phyloP scores from a whole-genome alignment of 192 early-diverging fungal genomes.

The Bifiguratus adelaidae region DNA sequence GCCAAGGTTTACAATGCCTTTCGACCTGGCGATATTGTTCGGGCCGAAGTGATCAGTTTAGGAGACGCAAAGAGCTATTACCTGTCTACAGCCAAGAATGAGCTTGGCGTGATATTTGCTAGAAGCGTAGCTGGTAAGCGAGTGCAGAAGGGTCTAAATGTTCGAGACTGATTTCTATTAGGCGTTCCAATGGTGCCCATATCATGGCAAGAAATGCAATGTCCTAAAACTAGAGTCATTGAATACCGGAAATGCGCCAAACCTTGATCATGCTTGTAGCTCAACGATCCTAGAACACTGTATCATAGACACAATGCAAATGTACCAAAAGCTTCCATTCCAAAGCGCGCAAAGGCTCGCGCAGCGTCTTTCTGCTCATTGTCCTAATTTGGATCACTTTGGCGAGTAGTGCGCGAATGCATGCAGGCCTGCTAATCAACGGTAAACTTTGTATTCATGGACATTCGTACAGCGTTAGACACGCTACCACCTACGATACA shows the following conservation, averaged over 20 bases:
- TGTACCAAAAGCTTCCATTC: too few species aligned
- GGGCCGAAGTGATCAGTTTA: slow-evolving; percentile 78
- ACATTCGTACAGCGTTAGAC: too few species aligned
- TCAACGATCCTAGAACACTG: too few species aligned
- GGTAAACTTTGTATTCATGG: too few species aligned
- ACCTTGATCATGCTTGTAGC: too few species aligned
- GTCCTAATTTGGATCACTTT: too few species aligned
- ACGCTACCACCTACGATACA: too few species aligned
- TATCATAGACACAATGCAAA: too few species aligned
- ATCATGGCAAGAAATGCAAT: slow-evolving; percentile 98
- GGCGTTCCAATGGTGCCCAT: slow-evolving; percentile 80
- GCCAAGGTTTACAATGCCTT: slow-evolving; percentile 87
- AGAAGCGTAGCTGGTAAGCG: slow-evolving; percentile 67
- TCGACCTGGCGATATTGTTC: slow-evolving; percentile 89
- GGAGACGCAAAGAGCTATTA: slow-evolving; percentile 89
- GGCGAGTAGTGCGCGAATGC: too few species aligned
- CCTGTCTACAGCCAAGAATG: slow-evolving; percentile 86
- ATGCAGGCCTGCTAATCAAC: too few species aligned
- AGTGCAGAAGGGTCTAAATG: not conserved
- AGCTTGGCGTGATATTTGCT: slow-evolving; percentile 90
- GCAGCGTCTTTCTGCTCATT: too few species aligned
- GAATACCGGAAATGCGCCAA: slow-evolving; percentile 96
- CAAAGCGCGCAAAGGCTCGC: too few species aligned
- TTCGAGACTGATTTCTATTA: not conserved
- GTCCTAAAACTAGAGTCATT: slow-evolving; percentile 74